These are phyloP conservation scores for Ettlia oleoabundans DNA, from an alignment of 139 green algal genomes.

Conservation along the genomic window DNA sequence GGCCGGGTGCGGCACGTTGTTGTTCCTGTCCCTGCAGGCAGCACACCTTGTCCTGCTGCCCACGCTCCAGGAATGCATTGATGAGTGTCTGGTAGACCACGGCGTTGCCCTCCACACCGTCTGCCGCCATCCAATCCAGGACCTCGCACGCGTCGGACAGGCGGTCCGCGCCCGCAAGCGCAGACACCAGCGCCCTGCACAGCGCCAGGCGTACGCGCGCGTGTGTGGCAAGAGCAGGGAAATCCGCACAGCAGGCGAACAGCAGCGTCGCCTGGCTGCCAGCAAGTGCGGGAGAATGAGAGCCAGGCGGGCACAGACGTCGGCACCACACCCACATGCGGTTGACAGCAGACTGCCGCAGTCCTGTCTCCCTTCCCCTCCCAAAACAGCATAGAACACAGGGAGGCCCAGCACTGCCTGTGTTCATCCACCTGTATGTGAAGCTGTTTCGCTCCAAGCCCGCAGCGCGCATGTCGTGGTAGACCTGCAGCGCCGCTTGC, in stretches of 20 bases:
- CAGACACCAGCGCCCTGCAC: conserved; percentile 14
- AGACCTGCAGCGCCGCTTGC: not conserved
- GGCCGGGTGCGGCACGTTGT: too few relatives aligned
- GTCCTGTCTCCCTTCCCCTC: not conserved
- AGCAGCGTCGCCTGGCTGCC: too few relatives aligned
- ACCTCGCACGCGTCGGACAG: not conserved
- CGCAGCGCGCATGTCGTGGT: not conserved
- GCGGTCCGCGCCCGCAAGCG: not conserved
- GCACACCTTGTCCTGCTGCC: conserved; percentile 13
- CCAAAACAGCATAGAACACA: not conserved
- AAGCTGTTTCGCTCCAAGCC: conserved; percentile 28
- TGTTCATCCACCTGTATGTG: conserved; percentile 19
- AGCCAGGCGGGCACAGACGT: too few relatives aligned
- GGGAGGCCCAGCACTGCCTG: not conserved
- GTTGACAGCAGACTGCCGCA: not conserved
- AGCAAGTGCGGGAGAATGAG: too few relatives aligned
- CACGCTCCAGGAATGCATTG: conserved; percentile 23
- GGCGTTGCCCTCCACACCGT: conserved; percentile 29
- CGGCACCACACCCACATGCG: too few relatives aligned
- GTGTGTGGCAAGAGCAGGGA: too few relatives aligned
- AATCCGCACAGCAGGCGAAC: too few relatives aligned
- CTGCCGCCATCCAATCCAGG: conserved; percentile 26
- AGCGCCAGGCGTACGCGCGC: too few relatives aligned
- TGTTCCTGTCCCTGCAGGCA: not conserved
- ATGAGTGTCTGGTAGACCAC: conserved; percentile 36